A percentile compares a stretch with the other conserved stretches of the same genome.
phyloP scores from a whole-genome alignment of 352 stramenopile genomes.

The Phytophthora boehmeriae region DNA sequence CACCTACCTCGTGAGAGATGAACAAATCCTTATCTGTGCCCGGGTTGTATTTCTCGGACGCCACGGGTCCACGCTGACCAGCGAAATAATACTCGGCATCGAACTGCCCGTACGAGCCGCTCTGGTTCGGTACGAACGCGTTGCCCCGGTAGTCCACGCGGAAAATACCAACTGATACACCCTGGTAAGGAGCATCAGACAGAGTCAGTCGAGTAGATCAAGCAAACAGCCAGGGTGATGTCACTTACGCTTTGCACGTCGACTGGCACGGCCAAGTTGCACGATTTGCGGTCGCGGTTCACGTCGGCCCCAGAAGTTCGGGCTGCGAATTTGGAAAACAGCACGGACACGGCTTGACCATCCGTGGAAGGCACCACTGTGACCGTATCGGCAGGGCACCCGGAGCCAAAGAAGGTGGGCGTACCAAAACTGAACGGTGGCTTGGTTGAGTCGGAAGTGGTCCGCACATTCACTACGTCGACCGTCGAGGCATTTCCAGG shows the following conservation, averaged over 20 bases:
- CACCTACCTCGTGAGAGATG: constrained; percentile 49
- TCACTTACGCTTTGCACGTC: constrained; percentile 42
- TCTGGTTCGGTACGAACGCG: constrained; percentile 39
- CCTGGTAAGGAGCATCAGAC: constrained; percentile 13
- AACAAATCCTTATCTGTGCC: constrained; percentile 49
- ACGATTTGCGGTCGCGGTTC: constrained; percentile 44
- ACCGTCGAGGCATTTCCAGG: constrained; percentile 10
- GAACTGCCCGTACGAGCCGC: constrained; percentile 46
- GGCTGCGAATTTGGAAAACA: constrained; percentile 37
- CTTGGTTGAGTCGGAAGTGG: constrained; percentile 9
- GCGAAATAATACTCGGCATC: constrained; percentile 67
- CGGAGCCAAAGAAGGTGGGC: constrained; percentile 35
- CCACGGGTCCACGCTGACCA: constrained; percentile 41
- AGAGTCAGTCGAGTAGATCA: constrained; percentile 15
- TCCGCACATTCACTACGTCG: constrained; percentile 1
- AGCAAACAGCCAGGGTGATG: background rate
- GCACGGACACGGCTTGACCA: constrained; percentile 32
- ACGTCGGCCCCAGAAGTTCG: constrained; percentile 30
- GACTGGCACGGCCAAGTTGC: constrained; percentile 49
- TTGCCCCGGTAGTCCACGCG: constrained; percentile 57
- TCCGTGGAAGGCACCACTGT: constrained; percentile 36
- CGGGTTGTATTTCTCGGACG: constrained; percentile 35
- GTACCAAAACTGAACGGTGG: constrained; percentile 29
- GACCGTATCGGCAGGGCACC: constrained; percentile 26
- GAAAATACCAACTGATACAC: constrained; percentile 45